phyloP scores from a whole-genome alignment of 73 alveolate genomes.

The Paramecium pentaurelia region DNA sequence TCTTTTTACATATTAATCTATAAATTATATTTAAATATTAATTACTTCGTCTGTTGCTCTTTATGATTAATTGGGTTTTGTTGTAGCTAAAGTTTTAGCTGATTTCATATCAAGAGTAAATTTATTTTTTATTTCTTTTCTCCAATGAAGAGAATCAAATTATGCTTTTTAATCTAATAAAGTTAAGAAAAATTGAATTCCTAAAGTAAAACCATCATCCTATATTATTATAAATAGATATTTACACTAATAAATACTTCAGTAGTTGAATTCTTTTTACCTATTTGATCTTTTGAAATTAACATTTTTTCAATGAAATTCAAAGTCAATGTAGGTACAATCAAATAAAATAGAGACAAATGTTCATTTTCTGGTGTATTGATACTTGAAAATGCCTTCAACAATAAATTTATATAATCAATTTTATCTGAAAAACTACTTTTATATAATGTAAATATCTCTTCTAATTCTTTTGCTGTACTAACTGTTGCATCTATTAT shows the following conservation, averaged over 20 bases:
- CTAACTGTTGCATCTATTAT: slow-evolving; percentile 63
- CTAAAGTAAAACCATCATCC: slow-evolving; percentile 98
- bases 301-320: slow-evolving; percentile 88
- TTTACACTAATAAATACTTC: slow-evolving; percentile 62
- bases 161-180: slow-evolving; percentile 80
- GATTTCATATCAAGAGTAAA: slow-evolving; percentile 65
- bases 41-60: slow-evolving; percentile 46
- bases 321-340: slow-evolving; percentile 91
- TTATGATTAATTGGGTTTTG: slow-evolving; percentile 15
- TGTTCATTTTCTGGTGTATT: slow-evolving; percentile 81
- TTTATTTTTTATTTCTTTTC: slow-evolving; percentile 69
- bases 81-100: slow-evolving; percentile 22
- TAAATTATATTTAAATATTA: no score
- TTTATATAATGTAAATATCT: slow-evolving; percentile 74
- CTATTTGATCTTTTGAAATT: slow-evolving; percentile 88
- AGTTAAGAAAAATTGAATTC: slow-evolving; percentile 90
- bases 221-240: slow-evolving; percentile 60
- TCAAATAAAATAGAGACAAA: slow-evolving; percentile 83
- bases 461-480: slow-evolving; percentile 86
- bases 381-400: slow-evolving; percentile 77
- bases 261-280: slow-evolving; percentile 81
- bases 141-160: slow-evolving; percentile 95
- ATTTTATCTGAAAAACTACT: slow-evolving; percentile 85
- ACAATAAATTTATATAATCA: slow-evolving; percentile 88
- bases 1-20: slow-evolving; percentile 45